Conservation (phyloP, 2,329 filamentous ascomycete species). For the Trichoderma afroharzianum region DNA sequence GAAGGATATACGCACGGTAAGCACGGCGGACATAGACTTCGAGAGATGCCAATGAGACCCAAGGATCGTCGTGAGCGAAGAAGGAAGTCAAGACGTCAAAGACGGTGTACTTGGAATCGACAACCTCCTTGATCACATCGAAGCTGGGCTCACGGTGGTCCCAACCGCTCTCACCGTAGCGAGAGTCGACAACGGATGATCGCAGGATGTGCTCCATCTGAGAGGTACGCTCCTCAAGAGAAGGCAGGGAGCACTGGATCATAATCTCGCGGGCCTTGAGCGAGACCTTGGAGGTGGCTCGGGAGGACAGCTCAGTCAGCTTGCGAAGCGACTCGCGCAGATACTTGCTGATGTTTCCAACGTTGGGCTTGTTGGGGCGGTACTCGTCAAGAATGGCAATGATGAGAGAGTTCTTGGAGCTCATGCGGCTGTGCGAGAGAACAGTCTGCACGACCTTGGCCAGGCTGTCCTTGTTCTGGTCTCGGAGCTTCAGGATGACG, state of each 20-base stretch:
- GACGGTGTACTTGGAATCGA: slow-evolving; percentile 97
- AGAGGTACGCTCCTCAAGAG: slow-evolving; percentile 85
- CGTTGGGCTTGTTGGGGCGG: slow-evolving; percentile 87
- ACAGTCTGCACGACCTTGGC: slow-evolving; percentile 80
- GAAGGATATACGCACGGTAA: slow-evolving; percentile 92
- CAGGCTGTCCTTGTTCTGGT: slow-evolving; percentile 94
- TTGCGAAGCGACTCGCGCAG: slow-evolving; percentile 78
- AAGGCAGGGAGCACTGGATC: slow-evolving; percentile 94
- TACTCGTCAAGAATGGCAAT: slow-evolving; percentile 92
- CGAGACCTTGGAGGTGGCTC: slow-evolving; percentile 86
- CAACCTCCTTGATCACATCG: slow-evolving; percentile 91
- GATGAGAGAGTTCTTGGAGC: slow-evolving; percentile 89
- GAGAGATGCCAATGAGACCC: slow-evolving; percentile 88
- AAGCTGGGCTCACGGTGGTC: slow-evolving; percentile 91
- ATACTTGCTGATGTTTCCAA: slow-evolving; percentile 83
- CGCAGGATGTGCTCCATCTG: slow-evolving; percentile 99
- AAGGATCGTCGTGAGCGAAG: slow-evolving; percentile 90
- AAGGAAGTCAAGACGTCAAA: slow-evolving; percentile 94
- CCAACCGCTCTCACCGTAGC: slow-evolving; percentile 95
- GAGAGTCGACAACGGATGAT: slow-evolving; percentile 92
- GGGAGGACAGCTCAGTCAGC: slow-evolving; percentile 80
- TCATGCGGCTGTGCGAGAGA: slow-evolving; percentile 88
- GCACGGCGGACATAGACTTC: slow-evolving; percentile 96
- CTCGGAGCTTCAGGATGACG: slow-evolving; percentile 87
- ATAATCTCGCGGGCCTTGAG: slow-evolving; percentile 96